Evolutionary conservation across 192 early-diverging fungal species (phyloP).

Genomic region (Rhizophagus sp.): DNA sequence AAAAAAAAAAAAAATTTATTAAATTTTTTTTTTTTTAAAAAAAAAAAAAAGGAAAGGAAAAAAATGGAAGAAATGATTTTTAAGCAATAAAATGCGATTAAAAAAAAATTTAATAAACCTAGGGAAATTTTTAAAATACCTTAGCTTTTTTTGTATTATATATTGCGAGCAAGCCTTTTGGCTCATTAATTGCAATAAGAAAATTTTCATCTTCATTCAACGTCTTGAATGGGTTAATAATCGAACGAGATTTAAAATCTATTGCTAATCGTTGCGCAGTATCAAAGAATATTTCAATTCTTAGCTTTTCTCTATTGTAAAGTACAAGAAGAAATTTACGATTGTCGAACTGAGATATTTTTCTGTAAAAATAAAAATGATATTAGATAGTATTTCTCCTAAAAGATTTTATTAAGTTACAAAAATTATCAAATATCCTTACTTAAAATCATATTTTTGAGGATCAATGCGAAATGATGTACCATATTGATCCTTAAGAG

Average conservation of each 20-base stretch:
- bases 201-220: background rate
- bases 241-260: background rate
- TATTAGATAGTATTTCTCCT: too few species aligned
- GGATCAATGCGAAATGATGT: too few species aligned
- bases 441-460: too few species aligned
- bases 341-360: slow-evolving; percentile 13
- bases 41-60: too few species aligned
- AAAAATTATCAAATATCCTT: too few species aligned
- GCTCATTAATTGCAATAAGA: slow-evolving; percentile 15
- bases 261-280: background rate
- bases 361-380: background rate
- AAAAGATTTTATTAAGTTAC: too few species aligned
- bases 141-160: background rate
- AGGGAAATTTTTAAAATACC: background rate
- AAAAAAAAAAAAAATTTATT: too few species aligned
- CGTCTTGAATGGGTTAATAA: background rate
- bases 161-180: background rate
- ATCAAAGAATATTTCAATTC: slow-evolving; percentile 6
- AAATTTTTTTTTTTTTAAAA: too few species aligned
- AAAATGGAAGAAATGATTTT: too few species aligned
- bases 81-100: too few species aligned
- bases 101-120: too few species aligned
- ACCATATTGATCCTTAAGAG: background rate
- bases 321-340: background rate
- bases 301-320: background rate